Evolutionary conservation across 2,329 filamentous ascomycete species (phyloP).

Genomic region (Aureobasidium sp.): DNA sequence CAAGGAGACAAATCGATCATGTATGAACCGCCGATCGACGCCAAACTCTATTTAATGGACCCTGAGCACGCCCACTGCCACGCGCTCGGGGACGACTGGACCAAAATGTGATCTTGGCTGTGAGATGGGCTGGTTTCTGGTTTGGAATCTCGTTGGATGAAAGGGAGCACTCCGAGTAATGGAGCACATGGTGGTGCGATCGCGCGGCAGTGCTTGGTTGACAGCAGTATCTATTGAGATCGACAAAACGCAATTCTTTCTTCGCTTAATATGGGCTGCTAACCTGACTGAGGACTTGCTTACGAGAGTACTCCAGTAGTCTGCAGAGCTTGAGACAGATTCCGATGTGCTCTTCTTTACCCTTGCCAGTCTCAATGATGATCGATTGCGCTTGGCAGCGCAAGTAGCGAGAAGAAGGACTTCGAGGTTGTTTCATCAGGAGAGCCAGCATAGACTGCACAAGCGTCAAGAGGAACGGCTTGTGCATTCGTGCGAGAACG

Average conservation of each 20-base stretch:
- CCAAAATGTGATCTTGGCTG: neutral
- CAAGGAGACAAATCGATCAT: neutral
- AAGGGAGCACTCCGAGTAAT: too few species aligned
- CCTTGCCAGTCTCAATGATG: neutral
- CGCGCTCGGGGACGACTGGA: neutral
- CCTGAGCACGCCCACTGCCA: conserved; percentile 3
- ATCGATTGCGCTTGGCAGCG: neutral
- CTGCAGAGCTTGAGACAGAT: neutral
- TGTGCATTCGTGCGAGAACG: neutral
- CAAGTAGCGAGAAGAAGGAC: neutral
- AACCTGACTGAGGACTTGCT: neutral
- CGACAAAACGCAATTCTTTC: neutral
- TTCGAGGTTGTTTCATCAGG: neutral
- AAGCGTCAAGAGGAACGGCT: neutral
- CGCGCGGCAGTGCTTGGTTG: conserved; percentile 3
- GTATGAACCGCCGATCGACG: neutral
- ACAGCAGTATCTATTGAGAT: conserved; percentile 7
- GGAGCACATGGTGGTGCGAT: neutral
- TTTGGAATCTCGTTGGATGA: neutral
- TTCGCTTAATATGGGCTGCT: neutral
- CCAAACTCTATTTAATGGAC: neutral
- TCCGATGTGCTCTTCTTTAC: neutral
- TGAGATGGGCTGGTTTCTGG: neutral
- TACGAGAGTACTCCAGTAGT: too few species aligned
- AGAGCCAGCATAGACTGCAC: neutral